Conservation (phyloP, 371 early-diverging fungal genomes). For the Actinomortierella ambigua region DNA sequence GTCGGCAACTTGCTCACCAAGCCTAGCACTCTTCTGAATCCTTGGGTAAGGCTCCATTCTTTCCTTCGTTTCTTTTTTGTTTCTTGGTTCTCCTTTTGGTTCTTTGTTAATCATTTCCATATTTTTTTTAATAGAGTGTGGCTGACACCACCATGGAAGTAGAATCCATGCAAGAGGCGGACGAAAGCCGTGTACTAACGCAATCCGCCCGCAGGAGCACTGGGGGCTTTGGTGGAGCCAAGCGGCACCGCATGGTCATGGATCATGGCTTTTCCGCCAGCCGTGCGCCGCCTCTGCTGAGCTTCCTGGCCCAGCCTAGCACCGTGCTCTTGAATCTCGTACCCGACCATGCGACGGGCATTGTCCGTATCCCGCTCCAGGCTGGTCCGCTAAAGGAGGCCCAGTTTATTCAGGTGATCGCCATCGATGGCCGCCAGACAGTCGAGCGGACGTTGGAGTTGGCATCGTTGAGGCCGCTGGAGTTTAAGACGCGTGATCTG, state of each 20-base stretch:
- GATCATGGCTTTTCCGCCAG: too few species aligned
- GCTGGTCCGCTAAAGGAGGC: conserved; percentile 7
- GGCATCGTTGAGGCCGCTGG: conserved; percentile 8
- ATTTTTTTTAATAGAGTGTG: conserved; percentile 1
- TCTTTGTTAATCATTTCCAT: background rate
- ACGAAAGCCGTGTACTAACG: too few species aligned
- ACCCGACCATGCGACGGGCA: conserved; percentile 19
- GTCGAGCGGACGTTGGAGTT: conserved; percentile 11
- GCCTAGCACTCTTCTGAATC: conserved; percentile 54
- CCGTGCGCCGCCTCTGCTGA: conserved; percentile 10
- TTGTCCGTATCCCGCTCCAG: conserved; percentile 16
- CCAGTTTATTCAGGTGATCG: conserved; percentile 28
- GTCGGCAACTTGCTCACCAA: conserved; percentile 55
- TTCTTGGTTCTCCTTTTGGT: background rate
- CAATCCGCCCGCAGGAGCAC: too few species aligned
- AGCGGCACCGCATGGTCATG: conserved; percentile 26
- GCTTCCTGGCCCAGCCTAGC: conserved; percentile 24
- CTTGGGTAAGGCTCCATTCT: conserved; percentile 48
- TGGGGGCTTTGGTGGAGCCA: conserved; percentile 32
- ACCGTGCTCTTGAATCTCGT: conserved; percentile 17
- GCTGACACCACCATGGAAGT: too few species aligned
- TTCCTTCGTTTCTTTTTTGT: too few species aligned
- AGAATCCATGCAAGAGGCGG: too few species aligned
- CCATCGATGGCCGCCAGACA: conserved; percentile 20
- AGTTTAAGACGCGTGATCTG: conserved; percentile 45